Conservation (phyloP, 1,139 yeast genomes). For the Hyphopichia pseudoburtonii region DNA sequence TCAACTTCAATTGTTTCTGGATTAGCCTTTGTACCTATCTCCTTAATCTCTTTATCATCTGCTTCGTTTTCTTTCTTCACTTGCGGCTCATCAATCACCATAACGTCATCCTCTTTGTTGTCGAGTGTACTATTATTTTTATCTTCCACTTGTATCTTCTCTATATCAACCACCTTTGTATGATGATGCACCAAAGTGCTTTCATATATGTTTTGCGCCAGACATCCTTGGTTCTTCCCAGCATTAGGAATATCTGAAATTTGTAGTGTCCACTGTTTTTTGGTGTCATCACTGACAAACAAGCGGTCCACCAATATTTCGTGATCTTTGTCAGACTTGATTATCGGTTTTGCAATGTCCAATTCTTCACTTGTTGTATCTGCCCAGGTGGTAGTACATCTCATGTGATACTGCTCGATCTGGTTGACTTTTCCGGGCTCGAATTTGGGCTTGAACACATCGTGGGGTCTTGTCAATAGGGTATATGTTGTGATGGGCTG, state of each 20-base stretch:
- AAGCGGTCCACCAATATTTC: constrained; percentile 27
- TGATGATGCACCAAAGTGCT: constrained; percentile 57
- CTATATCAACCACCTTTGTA: constrained; percentile 26
- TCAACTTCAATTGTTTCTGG: constrained; percentile 4
- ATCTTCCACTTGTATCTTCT: constrained; percentile 4
- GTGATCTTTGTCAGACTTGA: constrained; percentile 17
- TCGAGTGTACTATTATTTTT: not conserved
- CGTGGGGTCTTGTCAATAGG: constrained; percentile 42
- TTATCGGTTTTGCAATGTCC: constrained; percentile 29
- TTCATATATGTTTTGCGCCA: constrained; percentile 67
- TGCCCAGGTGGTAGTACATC: constrained; percentile 45
- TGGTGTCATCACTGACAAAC: constrained; percentile 28
- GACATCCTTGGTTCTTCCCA: constrained; percentile 66
- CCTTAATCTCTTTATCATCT: too few species aligned
- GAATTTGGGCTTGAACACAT: constrained; percentile 45
- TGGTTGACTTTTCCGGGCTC: constrained; percentile 54
- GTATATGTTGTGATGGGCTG: constrained; percentile 45
- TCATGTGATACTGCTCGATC: constrained; percentile 49
- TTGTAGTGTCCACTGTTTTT: constrained; percentile 62
- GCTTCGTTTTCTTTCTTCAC: too few species aligned
- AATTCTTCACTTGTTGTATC: constrained; percentile 22
- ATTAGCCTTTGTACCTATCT: constrained; percentile 5
- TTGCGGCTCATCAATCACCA: constrained; percentile 7
- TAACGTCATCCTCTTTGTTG: constrained; percentile 8
- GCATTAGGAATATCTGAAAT: constrained; percentile 85